A percentile compares a stretch with the other conserved stretches of the same genome.
phyloP scores from a whole-genome alignment of 305 asterid species.

The Fraxinus sp. region DNA sequence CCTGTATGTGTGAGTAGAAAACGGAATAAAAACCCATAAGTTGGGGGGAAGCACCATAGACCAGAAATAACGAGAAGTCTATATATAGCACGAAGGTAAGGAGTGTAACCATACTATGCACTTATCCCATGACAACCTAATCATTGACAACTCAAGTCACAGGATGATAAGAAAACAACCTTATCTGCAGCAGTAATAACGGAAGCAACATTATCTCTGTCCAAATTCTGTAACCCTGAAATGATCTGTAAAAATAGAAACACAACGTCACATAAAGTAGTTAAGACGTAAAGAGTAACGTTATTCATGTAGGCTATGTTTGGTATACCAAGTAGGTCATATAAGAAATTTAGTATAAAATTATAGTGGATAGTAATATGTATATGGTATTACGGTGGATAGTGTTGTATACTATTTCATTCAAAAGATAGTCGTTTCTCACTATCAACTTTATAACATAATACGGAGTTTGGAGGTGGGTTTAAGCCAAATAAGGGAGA shows the following conservation, averaged over 20 bases:
- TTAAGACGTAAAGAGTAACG: background rate
- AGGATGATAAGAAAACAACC: constrained; percentile 34
- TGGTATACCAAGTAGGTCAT: background rate
- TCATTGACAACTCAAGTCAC: background rate
- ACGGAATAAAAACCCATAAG: background rate
- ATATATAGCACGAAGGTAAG: background rate
- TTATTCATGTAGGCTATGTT: background rate
- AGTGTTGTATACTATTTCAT: background rate
- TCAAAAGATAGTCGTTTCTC: background rate
- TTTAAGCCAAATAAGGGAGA: background rate
- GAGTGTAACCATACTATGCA: background rate
- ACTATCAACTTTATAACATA: background rate
- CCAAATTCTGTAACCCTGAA: constrained; percentile 75
- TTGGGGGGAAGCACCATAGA: background rate
- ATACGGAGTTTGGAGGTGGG: background rate
- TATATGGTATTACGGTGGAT: background rate
- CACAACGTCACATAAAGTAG: background rate
- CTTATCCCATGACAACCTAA: background rate
- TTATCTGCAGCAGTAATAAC: constrained; percentile 94
- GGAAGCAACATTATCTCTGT: constrained; percentile 74
- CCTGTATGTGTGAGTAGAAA: constrained; percentile 37
- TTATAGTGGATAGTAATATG: background rate
- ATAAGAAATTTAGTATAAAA: background rate
- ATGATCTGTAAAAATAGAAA: constrained; percentile 53
- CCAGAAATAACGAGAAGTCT: background rate